Base-by-base conservation (phyloP, 345 rosid genomes). In the Eucalyptus marginata region DNA sequence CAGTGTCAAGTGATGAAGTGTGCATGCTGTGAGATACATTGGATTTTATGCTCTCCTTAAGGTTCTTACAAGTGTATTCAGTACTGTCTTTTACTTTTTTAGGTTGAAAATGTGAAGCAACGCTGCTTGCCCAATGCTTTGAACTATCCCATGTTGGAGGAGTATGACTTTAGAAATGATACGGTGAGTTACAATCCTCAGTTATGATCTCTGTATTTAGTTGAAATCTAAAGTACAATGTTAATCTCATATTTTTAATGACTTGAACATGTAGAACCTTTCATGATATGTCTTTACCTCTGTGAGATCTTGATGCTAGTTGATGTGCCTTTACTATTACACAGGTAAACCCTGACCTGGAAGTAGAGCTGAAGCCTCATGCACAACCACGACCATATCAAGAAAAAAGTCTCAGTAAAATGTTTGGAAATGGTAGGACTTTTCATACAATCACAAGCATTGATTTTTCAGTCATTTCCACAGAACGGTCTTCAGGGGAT, bases 81-180 rank as follows among this genome's bases (percentile, higher is more conserved):
- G 36, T 49, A 68, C 10, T 88, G 87, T 80, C 51, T n/a, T 87
- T 58, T 50, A 14, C 52, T 44, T 56, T 33, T 54, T 81, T 92
- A 98, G 99, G 99, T 98, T 90, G 99, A 98, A 93, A 96, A 95
- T 92, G 99, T 98, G 88, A 98, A 98, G 93, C 98, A 98, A 90
- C 97, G 96, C 18, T 98, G 99, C 95, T 93, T 98, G 94, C 98
- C 99, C n/a, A 95, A 95, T 94, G 99, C 97, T 86, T 93, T 97
- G 90, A 98, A 98, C 90, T 97, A 97, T 94, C 99, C 99, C 59
- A 97, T 98, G 99, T 91, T 98, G 93, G 99, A 98, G 94, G 99
- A 97, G 92, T 98, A 98, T 86, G 99, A 97, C 90, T 98, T 97
- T 92, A 93, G 96, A 91, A 96, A 98, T 92, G 99, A 97, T 92